A percentile compares a stretch with the other conserved stretches of the same genome.
Evolutionary conservation across 1,284 basidiomycete genomes (phyloP).

Genomic region (Ustilago nuda): DNA sequence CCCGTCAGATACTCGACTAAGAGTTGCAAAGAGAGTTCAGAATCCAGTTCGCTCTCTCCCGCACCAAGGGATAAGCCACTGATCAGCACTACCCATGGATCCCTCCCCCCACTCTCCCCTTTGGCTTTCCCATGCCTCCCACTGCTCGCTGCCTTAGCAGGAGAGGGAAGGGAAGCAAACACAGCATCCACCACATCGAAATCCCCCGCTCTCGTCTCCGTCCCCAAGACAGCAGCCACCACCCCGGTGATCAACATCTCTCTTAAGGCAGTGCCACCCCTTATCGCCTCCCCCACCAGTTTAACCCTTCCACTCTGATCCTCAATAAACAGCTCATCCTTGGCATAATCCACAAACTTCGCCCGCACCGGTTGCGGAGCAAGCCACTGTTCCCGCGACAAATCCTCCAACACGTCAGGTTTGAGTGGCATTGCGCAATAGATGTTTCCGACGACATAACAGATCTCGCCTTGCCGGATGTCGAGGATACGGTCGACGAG

Average conservation of each 20-base stretch:
- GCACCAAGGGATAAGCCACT: conserved; percentile 72
- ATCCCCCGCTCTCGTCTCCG: conserved; percentile 87
- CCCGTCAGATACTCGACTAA: conserved; percentile 82
- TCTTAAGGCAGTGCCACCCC: conserved; percentile 36
- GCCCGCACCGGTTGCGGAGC: conserved; percentile 76
- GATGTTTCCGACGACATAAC: conserved; percentile 91
- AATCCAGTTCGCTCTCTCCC: conserved; percentile 55
- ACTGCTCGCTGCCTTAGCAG: conserved; percentile 1
- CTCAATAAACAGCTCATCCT: conserved; percentile 88
- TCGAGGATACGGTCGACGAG: conserved; percentile 88
- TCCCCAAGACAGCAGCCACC: conserved; percentile 87
- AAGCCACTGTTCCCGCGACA: conserved; percentile 92
- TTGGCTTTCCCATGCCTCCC: conserved; percentile 6
- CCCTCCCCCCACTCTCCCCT: conserved; percentile 1
- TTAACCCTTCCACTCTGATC: conserved; percentile 93
- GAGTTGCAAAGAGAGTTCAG: conserved; percentile 54
- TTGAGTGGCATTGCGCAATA: conserved; percentile 99
- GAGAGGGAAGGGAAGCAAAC: conserved; percentile 75
- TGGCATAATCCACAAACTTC: conserved; percentile 74
- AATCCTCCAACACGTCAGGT: conserved; percentile 94
- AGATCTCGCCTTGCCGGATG: conserved; percentile 83
- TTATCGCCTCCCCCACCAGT: conserved; percentile 78
- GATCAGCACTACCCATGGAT: conserved; percentile 61
- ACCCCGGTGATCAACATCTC: conserved; percentile 71
- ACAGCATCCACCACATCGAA: conserved; percentile 94